Evolutionary conservation across 805 yeast species (phyloP).

Genomic region (Sporopachydermia quercuum): DNA sequence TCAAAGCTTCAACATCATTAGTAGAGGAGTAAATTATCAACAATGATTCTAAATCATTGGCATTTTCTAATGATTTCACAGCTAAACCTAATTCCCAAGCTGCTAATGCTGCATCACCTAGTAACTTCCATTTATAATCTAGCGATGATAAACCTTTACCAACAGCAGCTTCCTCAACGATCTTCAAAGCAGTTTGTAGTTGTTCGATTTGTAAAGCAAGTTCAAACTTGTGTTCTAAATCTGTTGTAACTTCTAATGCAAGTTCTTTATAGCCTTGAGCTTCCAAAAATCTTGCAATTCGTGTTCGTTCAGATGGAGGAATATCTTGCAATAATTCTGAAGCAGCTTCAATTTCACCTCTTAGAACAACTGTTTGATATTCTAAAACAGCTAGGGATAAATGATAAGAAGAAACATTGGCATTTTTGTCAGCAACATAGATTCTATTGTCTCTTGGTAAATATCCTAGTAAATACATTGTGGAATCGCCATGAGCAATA

Average conservation of each 20-base stretch:
- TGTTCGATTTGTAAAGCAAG: conserved; percentile 68
- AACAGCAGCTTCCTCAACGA: conserved; percentile 34
- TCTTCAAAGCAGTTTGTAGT: conserved; percentile 54
- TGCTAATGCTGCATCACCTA: conserved; percentile 75
- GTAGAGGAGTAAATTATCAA: conserved; percentile 72
- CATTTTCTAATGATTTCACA: conserved; percentile 59
- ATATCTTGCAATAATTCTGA: conserved; percentile 41
- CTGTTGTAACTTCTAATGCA: conserved; percentile 73
- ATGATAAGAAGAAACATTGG: conserved; percentile 67
- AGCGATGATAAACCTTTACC: conserved; percentile 11
- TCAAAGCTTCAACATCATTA: conserved; percentile 48
- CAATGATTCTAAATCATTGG: conserved; percentile 70
- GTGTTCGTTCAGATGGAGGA: conserved; percentile 49
- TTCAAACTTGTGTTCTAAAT: conserved; percentile 82
- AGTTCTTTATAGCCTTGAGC: conserved; percentile 79
- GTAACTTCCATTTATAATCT: conserved; percentile 74
- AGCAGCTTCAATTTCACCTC: conserved; percentile 87
- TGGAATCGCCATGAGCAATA: conserved; percentile 82
- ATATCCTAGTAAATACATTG: conserved; percentile 78
- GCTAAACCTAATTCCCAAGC: conserved; percentile 76
- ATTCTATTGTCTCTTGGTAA: conserved; percentile 81
- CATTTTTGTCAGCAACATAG: conserved; percentile 82
- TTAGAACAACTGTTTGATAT: conserved; percentile 87
- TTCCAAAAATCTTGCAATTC: conserved; percentile 85
- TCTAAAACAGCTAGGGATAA: conserved; percentile 79